phyloP scores from a whole-genome alignment of 768 basidiomycete species.

The Tricholoma sp. region DNA sequence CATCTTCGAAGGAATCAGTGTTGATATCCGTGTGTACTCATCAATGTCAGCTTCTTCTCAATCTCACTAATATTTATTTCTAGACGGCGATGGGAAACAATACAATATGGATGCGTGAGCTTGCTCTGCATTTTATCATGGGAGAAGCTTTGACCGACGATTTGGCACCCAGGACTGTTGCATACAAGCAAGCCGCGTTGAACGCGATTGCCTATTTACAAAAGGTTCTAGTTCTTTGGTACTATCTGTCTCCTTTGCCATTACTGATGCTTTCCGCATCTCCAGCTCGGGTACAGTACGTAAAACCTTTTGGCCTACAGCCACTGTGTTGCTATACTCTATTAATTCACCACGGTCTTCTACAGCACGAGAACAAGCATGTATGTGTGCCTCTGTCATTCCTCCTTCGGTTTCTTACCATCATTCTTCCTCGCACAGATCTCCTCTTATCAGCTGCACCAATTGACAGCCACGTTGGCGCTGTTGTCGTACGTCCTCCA shows the following conservation, averaged over 20 bases:
- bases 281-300: slow-evolving; percentile 70
- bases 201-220: slow-evolving; percentile 71
- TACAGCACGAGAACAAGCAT: slow-evolving; percentile 72
- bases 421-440: slow-evolving; percentile 28
- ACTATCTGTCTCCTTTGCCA: neutral
- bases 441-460: slow-evolving; percentile 65
- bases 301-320: slow-evolving; percentile 4
- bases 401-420: neutral
- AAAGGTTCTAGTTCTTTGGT: slow-evolving; percentile 38
- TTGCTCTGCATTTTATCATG: neutral
- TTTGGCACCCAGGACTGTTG: slow-evolving; percentile 49
- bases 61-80: neutral
- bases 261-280: neutral
- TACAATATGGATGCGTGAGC: slow-evolving; percentile 74
- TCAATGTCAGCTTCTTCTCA: neutral
- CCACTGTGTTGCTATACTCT: neutral
- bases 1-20: slow-evolving; percentile 71
- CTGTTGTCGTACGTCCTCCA: slow-evolving; percentile 48
- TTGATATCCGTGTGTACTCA: slow-evolving; percentile 53
- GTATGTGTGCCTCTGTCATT: slow-evolving; percentile 24
- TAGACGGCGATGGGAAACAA: slow-evolving; percentile 70
- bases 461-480: slow-evolving; percentile 60
- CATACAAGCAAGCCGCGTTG: slow-evolving; percentile 76
- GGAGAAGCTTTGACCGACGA: neutral
- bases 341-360: neutral